Base-by-base conservation (phyloP, 495 filamentous ascomycete genomes). In the Podospora comata region DNA sequence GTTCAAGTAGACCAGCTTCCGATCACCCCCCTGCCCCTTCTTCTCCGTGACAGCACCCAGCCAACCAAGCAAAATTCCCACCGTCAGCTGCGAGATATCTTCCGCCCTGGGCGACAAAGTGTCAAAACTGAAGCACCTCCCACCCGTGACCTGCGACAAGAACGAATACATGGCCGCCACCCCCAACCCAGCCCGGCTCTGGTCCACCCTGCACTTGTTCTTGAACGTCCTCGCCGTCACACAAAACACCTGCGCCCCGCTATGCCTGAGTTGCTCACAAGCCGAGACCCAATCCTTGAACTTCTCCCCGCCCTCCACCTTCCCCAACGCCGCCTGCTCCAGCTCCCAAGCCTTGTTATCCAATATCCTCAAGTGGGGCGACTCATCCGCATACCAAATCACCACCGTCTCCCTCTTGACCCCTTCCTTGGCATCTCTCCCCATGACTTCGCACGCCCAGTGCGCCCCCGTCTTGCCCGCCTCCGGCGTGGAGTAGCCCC, bases 381-480 rank as follows among this genome's bases (percentile, higher is more conserved):
- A 80, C 1, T 82, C 83, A 67, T 85, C 83, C 2, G 81, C 79
- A 62, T 81, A 85, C 5, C 84, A 66, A 2, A 85, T 65, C 30
- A 84, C 73, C 16, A 85, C 67, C 7, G 83, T 85, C 27, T 77
- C 79, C 9, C 39, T 48, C 39, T 6, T 13, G 3, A 13, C 23
- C 5, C 60, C 30, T 15, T 32, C 55, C 23, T 1, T 80, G 9
- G 15, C 81, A 15, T 80, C 77, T 7, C 73, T 48, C 58, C 82
- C 74, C 82, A 84, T 84, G 5, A 81, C 60, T 28, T 77, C 59
- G 68, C 82, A 78, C 0, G 80, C 82, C 20, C 73, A 74, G 11
- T 81, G 81, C 3, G 84, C 74, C 0, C 75, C 83, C 0, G 82
- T 81, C 69, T 82, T 82, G 5, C 74, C 71, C 3, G 83, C 83